Conservation (phyloP, 139 green algal species). For the Parachlorella kessleri region DNA sequence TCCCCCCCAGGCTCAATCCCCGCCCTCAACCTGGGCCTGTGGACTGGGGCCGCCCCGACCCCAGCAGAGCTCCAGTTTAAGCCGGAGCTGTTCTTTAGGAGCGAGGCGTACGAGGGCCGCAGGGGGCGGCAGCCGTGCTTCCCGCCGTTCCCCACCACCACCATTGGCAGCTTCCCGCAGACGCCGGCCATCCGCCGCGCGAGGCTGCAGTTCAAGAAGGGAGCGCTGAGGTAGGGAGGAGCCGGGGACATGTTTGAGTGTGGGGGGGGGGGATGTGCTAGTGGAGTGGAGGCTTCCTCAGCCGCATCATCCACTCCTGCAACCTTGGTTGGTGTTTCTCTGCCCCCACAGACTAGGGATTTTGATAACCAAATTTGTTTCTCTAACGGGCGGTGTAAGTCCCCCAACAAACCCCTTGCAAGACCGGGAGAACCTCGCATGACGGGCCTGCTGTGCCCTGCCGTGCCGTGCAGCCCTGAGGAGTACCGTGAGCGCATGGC, state of each 20-base stretch:
- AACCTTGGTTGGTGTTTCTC: too few relatives aligned
- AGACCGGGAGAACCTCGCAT: too few relatives aligned
- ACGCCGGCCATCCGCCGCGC: slow-evolving; percentile 68
- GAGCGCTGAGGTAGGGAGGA: slow-evolving; percentile 38
- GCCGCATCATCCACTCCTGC: too few relatives aligned
- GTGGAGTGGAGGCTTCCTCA: too few relatives aligned
- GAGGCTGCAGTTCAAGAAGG: slow-evolving; percentile 65
- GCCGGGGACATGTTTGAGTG: too few relatives aligned
- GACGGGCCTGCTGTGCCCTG: too few relatives aligned
- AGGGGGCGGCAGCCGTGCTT: slow-evolving; percentile 62
- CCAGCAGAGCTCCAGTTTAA: slow-evolving; percentile 15
- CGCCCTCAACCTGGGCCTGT: slow-evolving; percentile 5
- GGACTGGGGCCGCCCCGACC: slow-evolving; percentile 14
- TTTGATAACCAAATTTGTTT: too few relatives aligned
- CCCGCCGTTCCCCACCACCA: slow-evolving; percentile 83
- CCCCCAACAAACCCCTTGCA: too few relatives aligned
- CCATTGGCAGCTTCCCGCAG: slow-evolving; percentile 93
- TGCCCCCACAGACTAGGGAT: too few relatives aligned
- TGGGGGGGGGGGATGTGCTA: too few relatives aligned
- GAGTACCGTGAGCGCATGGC: slow-evolving; percentile 74
- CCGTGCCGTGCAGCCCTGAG: slow-evolving; percentile 16
- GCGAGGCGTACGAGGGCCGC: slow-evolving; percentile 55
- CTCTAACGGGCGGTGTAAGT: too few relatives aligned
- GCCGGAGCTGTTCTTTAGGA: slow-evolving; percentile 44
- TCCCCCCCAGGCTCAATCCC: not conserved